A percentile compares a stretch with the other conserved stretches of the same genome.
phyloP scores from a whole-genome alignment of 2,329 filamentous ascomycete genomes.

The Teratosphaeriaceae sp. region DNA sequence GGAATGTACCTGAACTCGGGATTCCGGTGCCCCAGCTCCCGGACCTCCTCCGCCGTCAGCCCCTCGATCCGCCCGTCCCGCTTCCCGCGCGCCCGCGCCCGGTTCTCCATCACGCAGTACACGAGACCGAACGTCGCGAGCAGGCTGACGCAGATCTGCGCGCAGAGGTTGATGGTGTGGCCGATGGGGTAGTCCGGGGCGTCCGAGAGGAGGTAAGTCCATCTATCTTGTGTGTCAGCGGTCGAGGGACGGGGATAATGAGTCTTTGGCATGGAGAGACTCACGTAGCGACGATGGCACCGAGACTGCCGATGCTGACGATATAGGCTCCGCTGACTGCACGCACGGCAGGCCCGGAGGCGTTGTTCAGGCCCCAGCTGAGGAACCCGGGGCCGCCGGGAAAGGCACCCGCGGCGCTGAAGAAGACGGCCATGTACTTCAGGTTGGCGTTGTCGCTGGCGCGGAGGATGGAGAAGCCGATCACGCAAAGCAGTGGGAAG shows the following conservation, averaged over 20 bases:
- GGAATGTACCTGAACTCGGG: slow-evolving; percentile 51
- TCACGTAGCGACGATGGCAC: slow-evolving; percentile 52
- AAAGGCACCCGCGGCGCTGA: slow-evolving; percentile 43
- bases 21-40: slow-evolving; percentile 47
- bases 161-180: slow-evolving; percentile 51
- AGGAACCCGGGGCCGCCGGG: slow-evolving; percentile 53
- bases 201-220: slow-evolving; percentile 46
- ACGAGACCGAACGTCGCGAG: slow-evolving; percentile 44
- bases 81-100: slow-evolving; percentile 40
- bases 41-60: slow-evolving; percentile 40
- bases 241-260: too few relatives aligned
- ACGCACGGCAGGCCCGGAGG: slow-evolving; percentile 49
- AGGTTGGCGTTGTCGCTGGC: slow-evolving; percentile 18
- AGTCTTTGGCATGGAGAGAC: too few relatives aligned
- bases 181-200: slow-evolving; percentile 43
- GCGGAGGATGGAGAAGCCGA: slow-evolving; percentile 31
- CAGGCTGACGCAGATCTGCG: slow-evolving; percentile 40
- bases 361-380: slow-evolving; percentile 54
- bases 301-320: slow-evolving; percentile 49
- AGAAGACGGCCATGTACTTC: slow-evolving; percentile 32
- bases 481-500: slow-evolving; percentile 19
- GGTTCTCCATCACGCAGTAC: slow-evolving; percentile 52
- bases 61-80: slow-evolving; percentile 46
- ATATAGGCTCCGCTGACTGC: slow-evolving; percentile 52
- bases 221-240: not conserved